Evolutionary conservation across 179 eudicot species (phyloP).

Genomic region (Spinacia oleracea): DNA sequence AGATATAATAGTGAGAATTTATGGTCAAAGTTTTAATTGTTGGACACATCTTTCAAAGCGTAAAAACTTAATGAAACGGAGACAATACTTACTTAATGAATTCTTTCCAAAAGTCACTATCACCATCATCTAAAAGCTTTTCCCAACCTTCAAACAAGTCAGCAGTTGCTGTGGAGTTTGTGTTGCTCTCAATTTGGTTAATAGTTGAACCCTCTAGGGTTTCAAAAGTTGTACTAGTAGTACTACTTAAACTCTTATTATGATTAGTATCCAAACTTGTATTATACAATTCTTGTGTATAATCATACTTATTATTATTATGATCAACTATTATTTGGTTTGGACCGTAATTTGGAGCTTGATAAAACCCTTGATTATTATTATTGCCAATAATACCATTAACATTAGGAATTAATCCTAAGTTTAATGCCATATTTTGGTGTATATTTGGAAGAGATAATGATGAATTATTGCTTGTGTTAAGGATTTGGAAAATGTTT

Average conservation of each 20-base stretch:
- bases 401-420: slow-evolving; percentile 19
- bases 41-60: background rate
- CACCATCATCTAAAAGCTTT: slow-evolving; percentile 39
- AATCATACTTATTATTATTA: slow-evolving; percentile 7
- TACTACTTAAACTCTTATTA: slow-evolving; percentile 24
- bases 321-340: slow-evolving; percentile 11
- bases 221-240: slow-evolving; percentile 20
- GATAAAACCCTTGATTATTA: slow-evolving; percentile 19
- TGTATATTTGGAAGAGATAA: slow-evolving; percentile 13
- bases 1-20: no score
- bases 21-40: no score
- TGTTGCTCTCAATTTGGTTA: slow-evolving; percentile 30
- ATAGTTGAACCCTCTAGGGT: slow-evolving; percentile 28
- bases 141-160: slow-evolving; percentile 41
- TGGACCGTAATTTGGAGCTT: slow-evolving; percentile 22
- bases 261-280: slow-evolving; percentile 12
- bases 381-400: slow-evolving; percentile 14
- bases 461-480: slow-evolving; percentile 30
- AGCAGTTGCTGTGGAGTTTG: slow-evolving; percentile 33
- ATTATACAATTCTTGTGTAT: slow-evolving; percentile 8
- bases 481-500: slow-evolving; percentile 46
- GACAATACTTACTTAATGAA: slow-evolving; percentile 36
- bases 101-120: slow-evolving; percentile 39
- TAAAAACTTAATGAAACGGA: no score
- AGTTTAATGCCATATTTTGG: slow-evolving; percentile 26